phyloP scores from a whole-genome alignment of 2,329 filamentous ascomycete genomes.

The Hypoxylon sp. region DNA sequence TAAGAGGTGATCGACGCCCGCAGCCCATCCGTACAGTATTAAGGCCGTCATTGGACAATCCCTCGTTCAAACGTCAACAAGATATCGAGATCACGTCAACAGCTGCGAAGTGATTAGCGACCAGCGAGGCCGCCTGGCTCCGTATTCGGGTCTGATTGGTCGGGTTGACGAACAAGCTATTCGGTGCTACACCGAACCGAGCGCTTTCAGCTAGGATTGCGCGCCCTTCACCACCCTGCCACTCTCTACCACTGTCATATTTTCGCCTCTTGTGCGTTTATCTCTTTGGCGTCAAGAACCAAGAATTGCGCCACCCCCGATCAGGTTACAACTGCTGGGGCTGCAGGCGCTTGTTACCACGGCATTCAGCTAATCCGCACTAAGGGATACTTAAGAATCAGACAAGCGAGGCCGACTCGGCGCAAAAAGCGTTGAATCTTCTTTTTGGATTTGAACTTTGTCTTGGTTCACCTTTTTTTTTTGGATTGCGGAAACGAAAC shows the following conservation, averaged over 20 bases:
- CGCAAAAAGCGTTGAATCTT: constrained; percentile 9
- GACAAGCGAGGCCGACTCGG: constrained; percentile 32
- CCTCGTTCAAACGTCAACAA: constrained; percentile 42
- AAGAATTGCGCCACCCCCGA: constrained; percentile 28
- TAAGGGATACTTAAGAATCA: constrained; percentile 22
- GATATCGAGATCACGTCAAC: constrained; percentile 43
- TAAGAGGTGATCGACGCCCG: constrained; percentile 27
- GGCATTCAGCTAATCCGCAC: constrained; percentile 18
- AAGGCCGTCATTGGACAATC: constrained; percentile 43
- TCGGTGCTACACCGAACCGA: constrained; percentile 44
- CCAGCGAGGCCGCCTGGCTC: constrained; percentile 33
- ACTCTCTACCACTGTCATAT: constrained; percentile 28
- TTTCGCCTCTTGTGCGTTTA: constrained; percentile 29
- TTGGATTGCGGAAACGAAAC: constrained; percentile 1
- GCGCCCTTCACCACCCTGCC: constrained; percentile 31
- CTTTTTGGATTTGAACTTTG: constrained; percentile 23
- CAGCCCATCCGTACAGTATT: constrained; percentile 20
- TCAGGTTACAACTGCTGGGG: constrained; percentile 5
- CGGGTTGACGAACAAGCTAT: constrained; percentile 40
- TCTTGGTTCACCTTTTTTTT: constrained; percentile 18
- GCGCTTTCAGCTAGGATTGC: constrained; percentile 44
- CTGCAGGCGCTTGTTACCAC: constrained; percentile 17
- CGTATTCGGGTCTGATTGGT: constrained; percentile 40
- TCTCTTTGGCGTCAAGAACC: constrained; percentile 13
- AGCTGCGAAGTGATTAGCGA: constrained; percentile 41